phyloP scores from a whole-genome alignment of 202 grass and related monocot species.

The Brachypodium distachyon region DNA sequence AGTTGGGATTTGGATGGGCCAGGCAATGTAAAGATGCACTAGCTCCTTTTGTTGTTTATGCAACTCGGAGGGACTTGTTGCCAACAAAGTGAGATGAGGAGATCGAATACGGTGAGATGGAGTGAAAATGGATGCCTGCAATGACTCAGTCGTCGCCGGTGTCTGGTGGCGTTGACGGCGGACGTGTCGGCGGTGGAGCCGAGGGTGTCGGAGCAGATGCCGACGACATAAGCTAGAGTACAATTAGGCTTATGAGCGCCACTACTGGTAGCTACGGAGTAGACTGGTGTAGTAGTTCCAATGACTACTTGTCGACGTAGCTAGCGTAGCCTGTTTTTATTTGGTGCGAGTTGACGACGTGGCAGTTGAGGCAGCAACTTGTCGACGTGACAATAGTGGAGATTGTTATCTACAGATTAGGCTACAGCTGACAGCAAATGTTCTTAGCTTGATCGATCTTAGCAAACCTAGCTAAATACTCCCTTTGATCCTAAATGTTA shows the following conservation, averaged over 20 bases:
- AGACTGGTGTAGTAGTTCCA: background rate
- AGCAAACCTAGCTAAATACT: no score
- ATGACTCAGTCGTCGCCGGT: background rate
- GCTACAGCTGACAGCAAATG: slow-evolving; percentile 12
- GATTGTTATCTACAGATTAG: no score
- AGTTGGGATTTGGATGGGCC: background rate
- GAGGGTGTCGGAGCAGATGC: slow-evolving; percentile 33
- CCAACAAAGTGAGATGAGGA: background rate
- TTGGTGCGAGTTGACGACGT: background rate
- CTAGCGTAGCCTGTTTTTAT: background rate
- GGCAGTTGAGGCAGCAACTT: background rate
- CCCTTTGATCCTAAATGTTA: no score
- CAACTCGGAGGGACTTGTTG: background rate
- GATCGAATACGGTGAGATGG: no score
- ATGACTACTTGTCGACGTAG: background rate
- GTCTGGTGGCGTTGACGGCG: no score
- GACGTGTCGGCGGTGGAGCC: slow-evolving; percentile 26
- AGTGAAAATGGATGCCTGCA: no score
- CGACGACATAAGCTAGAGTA: slow-evolving; percentile 23
- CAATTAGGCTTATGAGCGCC: background rate
- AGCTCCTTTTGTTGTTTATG: slow-evolving; percentile 1
- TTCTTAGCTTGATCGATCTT: background rate
- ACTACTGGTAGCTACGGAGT: background rate
- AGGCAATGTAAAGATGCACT: background rate
- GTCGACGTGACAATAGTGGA: slow-evolving; percentile 18